phyloP scores from a whole-genome alignment of 2,329 filamentous ascomycete species.

The Dactylellina leptospora region DNA sequence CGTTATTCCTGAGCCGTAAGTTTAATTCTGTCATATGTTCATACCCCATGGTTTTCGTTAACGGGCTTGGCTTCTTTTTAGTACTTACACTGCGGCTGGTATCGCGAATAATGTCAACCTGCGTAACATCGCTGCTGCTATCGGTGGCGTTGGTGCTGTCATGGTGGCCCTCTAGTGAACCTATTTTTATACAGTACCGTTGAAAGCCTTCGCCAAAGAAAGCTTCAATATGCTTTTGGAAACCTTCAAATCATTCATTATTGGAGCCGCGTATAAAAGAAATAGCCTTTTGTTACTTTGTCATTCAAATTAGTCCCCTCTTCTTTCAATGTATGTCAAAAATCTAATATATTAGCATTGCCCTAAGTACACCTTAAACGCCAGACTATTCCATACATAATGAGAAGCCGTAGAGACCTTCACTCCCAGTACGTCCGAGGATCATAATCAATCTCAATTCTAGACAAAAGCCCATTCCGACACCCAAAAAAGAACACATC shows the following conservation, averaged over 20 bases:
- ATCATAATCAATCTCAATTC: too few relatives aligned
- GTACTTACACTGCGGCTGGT: conserved; percentile 26
- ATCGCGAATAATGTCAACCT: conserved; percentile 30
- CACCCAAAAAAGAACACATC: too few relatives aligned
- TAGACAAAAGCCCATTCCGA: too few relatives aligned
- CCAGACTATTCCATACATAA: too few relatives aligned
- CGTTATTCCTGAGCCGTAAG: conserved; percentile 30
- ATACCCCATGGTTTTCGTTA: neutral
- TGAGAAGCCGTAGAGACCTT: too few relatives aligned
- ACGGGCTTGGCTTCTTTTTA: neutral
- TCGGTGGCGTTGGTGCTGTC: conserved; percentile 26
- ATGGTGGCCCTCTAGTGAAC: conserved; percentile 23
- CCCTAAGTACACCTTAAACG: too few relatives aligned
- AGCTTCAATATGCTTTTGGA: neutral
- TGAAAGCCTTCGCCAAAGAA: too few relatives aligned
- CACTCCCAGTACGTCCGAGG: too few relatives aligned
- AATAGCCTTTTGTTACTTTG: neutral
- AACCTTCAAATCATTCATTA: neutral
- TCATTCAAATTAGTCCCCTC: too few relatives aligned
- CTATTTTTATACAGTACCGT: neutral
- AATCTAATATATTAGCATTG: too few relatives aligned
- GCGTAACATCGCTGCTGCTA: conserved; percentile 22
- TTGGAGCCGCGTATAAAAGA: neutral
- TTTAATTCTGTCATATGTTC: neutral
- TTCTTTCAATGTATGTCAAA: too few relatives aligned